Base-by-base conservation (phyloP, 1,284 basidiomycete species). In the Schizophyllum commune region DNA sequence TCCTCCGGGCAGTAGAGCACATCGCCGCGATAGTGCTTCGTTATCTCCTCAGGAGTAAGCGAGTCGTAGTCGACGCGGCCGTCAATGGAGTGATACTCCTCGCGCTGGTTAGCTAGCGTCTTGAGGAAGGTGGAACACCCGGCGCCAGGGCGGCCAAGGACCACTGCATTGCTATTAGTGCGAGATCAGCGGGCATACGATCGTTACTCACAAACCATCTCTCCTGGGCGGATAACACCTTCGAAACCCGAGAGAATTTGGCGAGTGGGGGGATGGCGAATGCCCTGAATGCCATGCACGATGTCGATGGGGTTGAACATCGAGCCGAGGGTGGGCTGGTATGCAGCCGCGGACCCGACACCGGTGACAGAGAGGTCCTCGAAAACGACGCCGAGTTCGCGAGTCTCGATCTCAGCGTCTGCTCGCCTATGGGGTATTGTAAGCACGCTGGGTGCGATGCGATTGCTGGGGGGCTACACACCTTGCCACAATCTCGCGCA, bases 61-160 rank as follows among this genome's bases (percentile, higher is more conserved):
- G 84, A 81, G 66, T 87, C 87, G 73, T 89, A 91, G 61, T 79
- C 73, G 2, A 87, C 75, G 0, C 82, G 75, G 20, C 88, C 89
- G 4, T 79, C 66, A 15, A 89, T 76, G 15, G 75, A 65, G 64
- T 85, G 75, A 74, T 79, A 86, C 60, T 83, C 83, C 6, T 74
- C 70, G 8, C 77, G 75, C 53, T 81, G 76, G 67, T 85, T 85
- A 19, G 83, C 77, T n/a, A 86, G 71, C 0, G 79, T 80, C 69
- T 85, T 84, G 56, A 87, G 75, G 59, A 87, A 74, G 0, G 83
- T 84, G 8, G 76, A 79, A 68, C 84, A 86, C 13, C 84, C 84
- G 1, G 82, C 77, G 15, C 82, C 82, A 4, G 84, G 84, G n/a
- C 81, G 73, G 27, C 84, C 84, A 27, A 86, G 71, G 19, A 86